These are phyloP conservation scores for Ambrosia trifida DNA, from an alignment of 129 eudicot species.

Conservation along the genomic window DNA sequence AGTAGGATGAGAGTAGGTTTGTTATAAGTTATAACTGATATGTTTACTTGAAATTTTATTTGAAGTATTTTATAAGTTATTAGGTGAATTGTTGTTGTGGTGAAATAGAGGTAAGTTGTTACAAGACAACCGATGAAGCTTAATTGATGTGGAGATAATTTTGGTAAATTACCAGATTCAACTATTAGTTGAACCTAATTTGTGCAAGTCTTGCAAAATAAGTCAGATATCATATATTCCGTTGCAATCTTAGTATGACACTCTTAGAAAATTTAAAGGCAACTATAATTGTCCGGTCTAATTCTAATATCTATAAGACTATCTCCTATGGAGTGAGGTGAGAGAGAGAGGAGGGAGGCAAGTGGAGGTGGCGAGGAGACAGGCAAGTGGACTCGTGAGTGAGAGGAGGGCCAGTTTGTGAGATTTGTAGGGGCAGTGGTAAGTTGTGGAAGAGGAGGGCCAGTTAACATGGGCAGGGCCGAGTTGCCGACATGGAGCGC, in stretches of 20 bases:
- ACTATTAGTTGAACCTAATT: slow-evolving; percentile 25
- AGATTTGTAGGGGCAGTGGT: no score
- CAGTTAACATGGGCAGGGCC: no score
- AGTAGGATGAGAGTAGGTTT: no score
- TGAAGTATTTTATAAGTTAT: not conserved
- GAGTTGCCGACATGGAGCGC: no score
- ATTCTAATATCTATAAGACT: not conserved
- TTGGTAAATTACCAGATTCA: slow-evolving; percentile 33
- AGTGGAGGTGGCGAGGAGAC: no score
- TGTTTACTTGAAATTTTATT: not conserved
- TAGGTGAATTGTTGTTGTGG: slow-evolving; percentile 30
- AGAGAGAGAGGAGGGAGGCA: no score
- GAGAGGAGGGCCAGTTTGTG: no score
- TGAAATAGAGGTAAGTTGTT: slow-evolving; percentile 17
- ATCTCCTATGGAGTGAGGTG: no score
- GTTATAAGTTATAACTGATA: not conserved
- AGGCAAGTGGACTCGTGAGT: no score
- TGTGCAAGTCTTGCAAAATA: slow-evolving; percentile 7
- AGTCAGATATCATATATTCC: slow-evolving; percentile 15
- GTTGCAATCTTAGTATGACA: slow-evolving; percentile 15
- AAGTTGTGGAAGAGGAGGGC: no score
- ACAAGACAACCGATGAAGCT: slow-evolving; percentile 23
- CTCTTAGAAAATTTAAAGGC: not conserved
- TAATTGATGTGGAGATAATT: slow-evolving; percentile 23
- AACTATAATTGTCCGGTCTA: not conserved